A percentile compares a stretch with the other conserved stretches of the same genome.
Conservation (phyloP, 2,329 filamentous ascomycete genomes). For the Penicillium italicum region DNA sequence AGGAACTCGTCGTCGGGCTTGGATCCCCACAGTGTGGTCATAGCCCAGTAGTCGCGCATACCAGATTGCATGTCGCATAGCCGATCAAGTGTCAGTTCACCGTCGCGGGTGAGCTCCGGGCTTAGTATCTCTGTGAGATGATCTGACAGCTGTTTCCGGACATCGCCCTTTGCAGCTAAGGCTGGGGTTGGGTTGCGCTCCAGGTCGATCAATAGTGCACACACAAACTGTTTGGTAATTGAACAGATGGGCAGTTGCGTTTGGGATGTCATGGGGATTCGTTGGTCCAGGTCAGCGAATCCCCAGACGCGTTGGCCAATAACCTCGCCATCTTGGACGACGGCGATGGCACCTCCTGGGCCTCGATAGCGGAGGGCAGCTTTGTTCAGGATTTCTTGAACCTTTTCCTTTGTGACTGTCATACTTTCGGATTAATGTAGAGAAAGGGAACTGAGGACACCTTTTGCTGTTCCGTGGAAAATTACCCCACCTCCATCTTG, state of each 20-base stretch:
- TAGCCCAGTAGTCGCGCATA: constrained; percentile 47
- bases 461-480: background rate
- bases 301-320: constrained; percentile 43
- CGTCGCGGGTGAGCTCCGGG: constrained; percentile 23
- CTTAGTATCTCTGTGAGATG: constrained; percentile 25
- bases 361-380: constrained; percentile 31
- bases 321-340: constrained; percentile 44
- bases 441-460: background rate
- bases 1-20: constrained; percentile 41
- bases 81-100: constrained; percentile 36
- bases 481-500: constrained; percentile 11
- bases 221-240: constrained; percentile 48
- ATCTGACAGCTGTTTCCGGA: constrained; percentile 32
- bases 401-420: constrained; percentile 4
- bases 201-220: constrained; percentile 37
- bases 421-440: constrained; percentile 6
- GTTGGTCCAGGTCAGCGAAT: constrained; percentile 42
- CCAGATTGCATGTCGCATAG: constrained; percentile 45
- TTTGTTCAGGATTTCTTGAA: constrained; percentile 17
- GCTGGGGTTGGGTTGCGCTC: constrained; percentile 31
- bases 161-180: constrained; percentile 28
- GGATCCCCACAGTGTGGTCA: constrained; percentile 44
- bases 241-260: constrained; percentile 47
- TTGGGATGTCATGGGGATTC: constrained; percentile 35
- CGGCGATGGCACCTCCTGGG: constrained; percentile 43